phyloP scores from a whole-genome alignment of 2,329 filamentous ascomycete species.

The Pestalotiopsis sp. region DNA sequence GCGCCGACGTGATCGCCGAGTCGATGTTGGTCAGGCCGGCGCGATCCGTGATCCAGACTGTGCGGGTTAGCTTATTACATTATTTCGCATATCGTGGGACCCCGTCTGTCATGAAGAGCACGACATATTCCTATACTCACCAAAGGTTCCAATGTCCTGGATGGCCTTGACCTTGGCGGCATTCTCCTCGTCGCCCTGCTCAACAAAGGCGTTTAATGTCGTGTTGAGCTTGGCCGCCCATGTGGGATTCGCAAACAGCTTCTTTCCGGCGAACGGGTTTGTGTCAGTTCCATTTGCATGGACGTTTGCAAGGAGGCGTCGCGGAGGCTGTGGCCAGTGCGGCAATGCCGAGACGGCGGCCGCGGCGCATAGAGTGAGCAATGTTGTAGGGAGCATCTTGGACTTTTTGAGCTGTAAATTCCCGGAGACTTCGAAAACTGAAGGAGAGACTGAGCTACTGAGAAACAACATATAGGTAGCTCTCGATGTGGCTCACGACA shows the following conservation, averaged over 20 bases:
- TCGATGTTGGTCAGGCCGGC: constrained; percentile 46
- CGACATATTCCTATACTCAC: neutral
- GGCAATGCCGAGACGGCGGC: neutral
- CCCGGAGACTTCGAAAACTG: neutral
- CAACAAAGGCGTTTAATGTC: constrained; percentile 39
- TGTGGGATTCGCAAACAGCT: constrained; percentile 48
- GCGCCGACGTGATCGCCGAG: constrained; percentile 50
- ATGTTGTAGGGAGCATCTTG: constrained; percentile 1
- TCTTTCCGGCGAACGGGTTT: constrained; percentile 51
- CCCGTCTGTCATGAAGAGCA: neutral
- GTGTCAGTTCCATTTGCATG: constrained; percentile 14
- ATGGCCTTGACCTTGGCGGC: constrained; percentile 40
- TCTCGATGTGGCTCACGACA: neutral
- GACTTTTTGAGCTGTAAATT: neutral
- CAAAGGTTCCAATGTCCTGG: constrained; percentile 43
- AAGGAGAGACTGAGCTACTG: neutral
- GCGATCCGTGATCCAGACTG: constrained; percentile 42
- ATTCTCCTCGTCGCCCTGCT: constrained; percentile 38
- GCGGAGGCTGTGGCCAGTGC: constrained; percentile 1
- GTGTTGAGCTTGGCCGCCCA: constrained; percentile 44
- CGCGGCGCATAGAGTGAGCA: constrained; percentile 3
- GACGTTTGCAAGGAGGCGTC: neutral
- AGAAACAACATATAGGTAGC: neutral
- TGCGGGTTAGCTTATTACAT: neutral
- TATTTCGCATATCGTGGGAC: neutral